These are phyloP conservation scores for Suhomyces kilbournensis DNA, from an alignment of 805 yeast genomes.

Conservation along the genomic window DNA sequence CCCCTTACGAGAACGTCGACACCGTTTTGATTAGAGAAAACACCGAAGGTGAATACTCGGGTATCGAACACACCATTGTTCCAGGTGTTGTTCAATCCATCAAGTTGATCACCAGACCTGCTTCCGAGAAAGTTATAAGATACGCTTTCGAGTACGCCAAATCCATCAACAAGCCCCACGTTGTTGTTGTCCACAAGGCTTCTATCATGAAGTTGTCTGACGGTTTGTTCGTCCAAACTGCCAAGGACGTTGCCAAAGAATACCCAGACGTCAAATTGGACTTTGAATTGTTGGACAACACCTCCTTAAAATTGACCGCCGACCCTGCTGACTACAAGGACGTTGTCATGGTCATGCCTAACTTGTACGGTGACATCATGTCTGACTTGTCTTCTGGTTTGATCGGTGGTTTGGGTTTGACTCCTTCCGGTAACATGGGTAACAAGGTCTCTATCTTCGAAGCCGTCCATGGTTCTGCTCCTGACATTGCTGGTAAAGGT, in stretches of 20 bases:
- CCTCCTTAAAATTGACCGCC: constrained; percentile 84
- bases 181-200: constrained; percentile 96
- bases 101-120: constrained; percentile 93
- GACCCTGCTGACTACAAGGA: constrained; percentile 86
- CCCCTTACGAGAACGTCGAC: constrained; percentile 86
- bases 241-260: constrained; percentile 83
- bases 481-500: constrained; percentile 98
- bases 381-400: constrained; percentile 97
- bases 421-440: constrained; percentile 99
- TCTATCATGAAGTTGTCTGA: constrained; percentile 97
- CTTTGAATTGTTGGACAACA: constrained; percentile 91
- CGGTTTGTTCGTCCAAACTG: constrained; percentile 92
- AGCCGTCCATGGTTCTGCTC: constrained; percentile 99
- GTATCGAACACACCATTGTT: constrained; percentile 96
- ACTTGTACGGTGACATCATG: constrained; percentile 98
- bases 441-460: constrained; percentile 96
- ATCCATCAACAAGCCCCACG: constrained; percentile 81
- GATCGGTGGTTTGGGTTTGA: constrained; percentile 97
- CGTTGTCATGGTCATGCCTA: constrained; percentile 97
- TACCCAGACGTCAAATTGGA: constrained; percentile 85
- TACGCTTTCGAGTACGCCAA: constrained; percentile 97
- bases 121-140: constrained; percentile 94
- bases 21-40: constrained; percentile 97
- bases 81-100: constrained; percentile 99
- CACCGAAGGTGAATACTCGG: constrained; percentile 99